Evolutionary conservation across 257 asterid genomes (phyloP), one percentile per base, ranked within the genome.

Genomic region (Ballota nigra): DNA sequence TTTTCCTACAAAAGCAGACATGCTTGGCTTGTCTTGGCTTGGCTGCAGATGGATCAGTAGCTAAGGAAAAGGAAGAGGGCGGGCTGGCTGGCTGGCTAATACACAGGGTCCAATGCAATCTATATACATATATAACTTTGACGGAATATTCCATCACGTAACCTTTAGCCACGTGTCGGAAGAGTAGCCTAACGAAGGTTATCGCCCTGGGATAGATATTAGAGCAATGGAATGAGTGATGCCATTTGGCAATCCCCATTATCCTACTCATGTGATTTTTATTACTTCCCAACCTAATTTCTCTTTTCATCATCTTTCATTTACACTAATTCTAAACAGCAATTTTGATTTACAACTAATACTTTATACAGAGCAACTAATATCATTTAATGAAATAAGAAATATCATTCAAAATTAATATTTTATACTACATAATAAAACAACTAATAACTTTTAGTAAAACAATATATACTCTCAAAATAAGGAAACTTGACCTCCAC

Each of bases 1-100:
- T 69, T 92, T 92, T 33, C 96, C 96, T 7, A 89, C 83, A 67
- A 87, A 89, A 83, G 97, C 95, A 58, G 96, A 92, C 97, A 92
- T 92, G 83, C 77, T 57, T 74, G 40, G 34, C 2, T 6, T 73
- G 64, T 24, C 1, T 4, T 28, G 2, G 33, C 5, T 3, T 38
- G 67, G 66, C n/a, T 22, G 62, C 3, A 31, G 45, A 33, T 33
- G 45, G 6, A 4, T 9, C 8, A 63, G 23, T 11, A 41, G 40
- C 63, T 36, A 67, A 12, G 60, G 41, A 57, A n/a, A n/a, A n/a
- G n/a, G n/a, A n/a, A n/a, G n/a, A n/a, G n/a, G n/a, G n/a, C n/a
- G n/a, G n/a, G n/a, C n/a, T n/a, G n/a, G n/a, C n/a, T n/a, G n/a
- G n/a, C n/a, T n/a, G n/a, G n/a, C n/a, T n/a, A n/a, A n/a, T n/a